These are phyloP conservation scores for Aspergillus brasiliensis DNA, from an alignment of 2,329 filamentous ascomycete species.

Conservation along the genomic window DNA sequence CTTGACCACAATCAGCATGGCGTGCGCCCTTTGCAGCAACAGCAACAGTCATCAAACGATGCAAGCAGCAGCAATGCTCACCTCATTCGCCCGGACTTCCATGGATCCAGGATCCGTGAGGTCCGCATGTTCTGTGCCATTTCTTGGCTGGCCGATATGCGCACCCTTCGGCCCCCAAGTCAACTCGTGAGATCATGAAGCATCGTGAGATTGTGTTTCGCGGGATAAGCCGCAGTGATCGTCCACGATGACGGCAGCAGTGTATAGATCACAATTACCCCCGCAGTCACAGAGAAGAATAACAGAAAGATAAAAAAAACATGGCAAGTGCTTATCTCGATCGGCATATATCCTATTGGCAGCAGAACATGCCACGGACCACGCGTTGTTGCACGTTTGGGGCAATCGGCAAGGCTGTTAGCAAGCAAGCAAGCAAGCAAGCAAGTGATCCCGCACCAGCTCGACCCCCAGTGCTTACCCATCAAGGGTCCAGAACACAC, in stretches of 20 bases:
- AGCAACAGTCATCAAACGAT: background rate
- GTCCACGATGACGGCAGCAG: background rate
- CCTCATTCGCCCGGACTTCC: background rate
- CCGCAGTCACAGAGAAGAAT: background rate
- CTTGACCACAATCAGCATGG: background rate
- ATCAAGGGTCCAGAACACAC: background rate
- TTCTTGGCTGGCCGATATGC: background rate
- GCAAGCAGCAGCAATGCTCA: background rate
- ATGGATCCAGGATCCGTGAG: background rate
- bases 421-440: background rate
- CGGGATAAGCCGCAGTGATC: background rate
- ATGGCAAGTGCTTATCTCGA: background rate
- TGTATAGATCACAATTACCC: background rate
- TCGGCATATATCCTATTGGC: constrained; percentile 1
- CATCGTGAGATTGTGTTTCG: background rate
- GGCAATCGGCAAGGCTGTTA: constrained; percentile 1
- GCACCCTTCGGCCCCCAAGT: background rate
- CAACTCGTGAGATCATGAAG: background rate
- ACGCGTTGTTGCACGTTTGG: background rate
- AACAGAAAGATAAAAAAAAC: too few relatives aligned
- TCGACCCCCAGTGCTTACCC: background rate
- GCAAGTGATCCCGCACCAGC: background rate
- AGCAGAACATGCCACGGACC: background rate
- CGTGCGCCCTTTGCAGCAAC: background rate
- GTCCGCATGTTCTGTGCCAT: background rate